These are phyloP conservation scores for Steccherinum ochraceum DNA, from an alignment of 768 basidiomycete species.

Conservation along the genomic window DNA sequence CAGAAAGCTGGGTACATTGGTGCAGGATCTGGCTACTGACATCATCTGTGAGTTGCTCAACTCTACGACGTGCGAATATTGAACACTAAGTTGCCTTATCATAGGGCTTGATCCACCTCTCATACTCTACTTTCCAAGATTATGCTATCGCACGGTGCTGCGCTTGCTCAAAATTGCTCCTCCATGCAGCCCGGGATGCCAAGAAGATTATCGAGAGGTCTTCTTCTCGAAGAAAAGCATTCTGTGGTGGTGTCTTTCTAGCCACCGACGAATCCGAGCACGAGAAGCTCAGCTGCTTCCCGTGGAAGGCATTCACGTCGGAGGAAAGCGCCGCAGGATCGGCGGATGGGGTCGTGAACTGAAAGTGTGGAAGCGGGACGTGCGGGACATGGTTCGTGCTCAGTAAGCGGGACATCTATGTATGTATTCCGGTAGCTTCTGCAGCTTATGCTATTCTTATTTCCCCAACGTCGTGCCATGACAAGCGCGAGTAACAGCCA, in stretches of 20 bases:
- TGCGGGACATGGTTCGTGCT: conserved; percentile 8
- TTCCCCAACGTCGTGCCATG: too few relatives aligned
- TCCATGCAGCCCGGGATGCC: conserved; percentile 25
- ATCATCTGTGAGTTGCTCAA: conserved; percentile 15
- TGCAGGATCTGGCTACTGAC: conserved; percentile 15
- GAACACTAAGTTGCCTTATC: background rate
- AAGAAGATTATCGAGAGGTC: conserved; percentile 15
- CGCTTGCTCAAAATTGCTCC: conserved; percentile 21
- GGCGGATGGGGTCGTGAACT: conserved; percentile 21
- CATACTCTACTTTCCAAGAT: conserved; percentile 51
- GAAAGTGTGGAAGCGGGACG: conserved; percentile 13
- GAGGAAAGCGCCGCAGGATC: conserved; percentile 14
- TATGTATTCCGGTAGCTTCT: too few relatives aligned
- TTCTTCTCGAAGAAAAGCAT: conserved; percentile 27
- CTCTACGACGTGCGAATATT: conserved; percentile 6
- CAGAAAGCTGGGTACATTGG: conserved; percentile 5
- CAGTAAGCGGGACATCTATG: too few relatives aligned
- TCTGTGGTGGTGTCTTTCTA: conserved; percentile 23
- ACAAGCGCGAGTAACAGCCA: too few relatives aligned
- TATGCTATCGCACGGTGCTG: conserved; percentile 46
- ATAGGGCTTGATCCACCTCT: conserved; percentile 68
- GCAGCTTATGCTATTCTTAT: too few relatives aligned
- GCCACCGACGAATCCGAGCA: conserved; percentile 12
- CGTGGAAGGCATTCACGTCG: conserved; percentile 18
- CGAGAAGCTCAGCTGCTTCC: conserved; percentile 6